Conservation (phyloP, 2,329 filamentous ascomycete species). For the Teratosphaeria epicoccoides region DNA sequence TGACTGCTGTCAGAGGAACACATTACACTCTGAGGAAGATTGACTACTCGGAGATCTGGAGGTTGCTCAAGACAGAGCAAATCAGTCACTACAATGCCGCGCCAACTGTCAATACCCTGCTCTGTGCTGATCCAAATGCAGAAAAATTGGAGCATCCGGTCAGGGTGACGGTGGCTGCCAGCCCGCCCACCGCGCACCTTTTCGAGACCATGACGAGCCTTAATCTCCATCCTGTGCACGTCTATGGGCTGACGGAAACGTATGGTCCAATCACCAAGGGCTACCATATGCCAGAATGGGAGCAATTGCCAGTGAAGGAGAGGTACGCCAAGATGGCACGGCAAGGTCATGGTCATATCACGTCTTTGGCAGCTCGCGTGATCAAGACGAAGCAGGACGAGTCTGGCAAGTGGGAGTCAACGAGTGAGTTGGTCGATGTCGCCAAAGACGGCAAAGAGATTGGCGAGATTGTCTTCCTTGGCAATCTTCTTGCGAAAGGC, state of each 20-base stretch:
- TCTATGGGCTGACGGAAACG: slow-evolving; percentile 80
- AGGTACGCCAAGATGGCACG: slow-evolving; percentile 85
- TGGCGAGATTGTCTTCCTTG: slow-evolving; percentile 74
- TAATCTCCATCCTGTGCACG: slow-evolving; percentile 84
- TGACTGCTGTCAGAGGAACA: slow-evolving; percentile 88
- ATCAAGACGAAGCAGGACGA: slow-evolving; percentile 64
- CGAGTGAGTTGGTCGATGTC: slow-evolving; percentile 57
- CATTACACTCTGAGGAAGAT: slow-evolving; percentile 93
- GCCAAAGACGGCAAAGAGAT: slow-evolving; percentile 61
- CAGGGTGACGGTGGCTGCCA: slow-evolving; percentile 83
- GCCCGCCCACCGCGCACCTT: slow-evolving; percentile 76
- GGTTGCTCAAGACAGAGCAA: slow-evolving; percentile 68
- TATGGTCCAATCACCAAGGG: slow-evolving; percentile 95
- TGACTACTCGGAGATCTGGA: slow-evolving; percentile 89
- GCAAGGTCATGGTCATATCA: slow-evolving; percentile 85
- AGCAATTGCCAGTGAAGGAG: slow-evolving; percentile 59
- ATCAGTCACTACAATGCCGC: slow-evolving; percentile 95
- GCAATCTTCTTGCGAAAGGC: slow-evolving; percentile 84
- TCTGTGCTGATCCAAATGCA: slow-evolving; percentile 72
- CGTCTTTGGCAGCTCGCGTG: slow-evolving; percentile 67
- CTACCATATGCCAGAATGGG: slow-evolving; percentile 78
- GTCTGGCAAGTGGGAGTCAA: slow-evolving; percentile 16
- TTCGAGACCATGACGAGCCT: slow-evolving; percentile 86
- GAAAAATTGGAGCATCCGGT: slow-evolving; percentile 56
- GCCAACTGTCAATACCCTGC: slow-evolving; percentile 87